Evolutionary conservation across 108 stramenopile genomes (phyloP), one percentile per base, ranked within the genome.

Genomic region (Aurantiochytrium sp.): DNA sequence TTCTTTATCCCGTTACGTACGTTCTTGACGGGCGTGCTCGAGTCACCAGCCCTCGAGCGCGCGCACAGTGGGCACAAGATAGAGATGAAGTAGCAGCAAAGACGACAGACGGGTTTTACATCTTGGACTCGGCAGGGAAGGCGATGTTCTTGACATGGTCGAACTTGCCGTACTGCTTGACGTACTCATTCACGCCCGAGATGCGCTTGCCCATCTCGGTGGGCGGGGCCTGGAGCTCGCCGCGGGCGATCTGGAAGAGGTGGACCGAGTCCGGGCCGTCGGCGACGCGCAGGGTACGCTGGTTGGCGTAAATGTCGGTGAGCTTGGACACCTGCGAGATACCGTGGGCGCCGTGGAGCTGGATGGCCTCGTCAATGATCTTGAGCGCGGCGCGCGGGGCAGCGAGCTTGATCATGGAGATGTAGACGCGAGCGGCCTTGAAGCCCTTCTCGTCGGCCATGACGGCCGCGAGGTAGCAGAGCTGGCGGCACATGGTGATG

Each of bases 211-310:
- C 73, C 42, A 41, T 41, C 39, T 81, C 73, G 17, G 42, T 81
- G 6, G 73, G 73, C 42, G 45, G 42, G 8, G 73, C 21, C 42
- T 22, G 6, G 32, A 81, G 73, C 45, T 81, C 73, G 42, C n/a
- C 45, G 2, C 45, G 39, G 73, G 73, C 73, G 45, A 81, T 81
- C 27, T 41, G 39, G 39, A 48, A 48, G 73, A 86, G 86, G 86
- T 86, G 98, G 21, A 98, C 98, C 37, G 93, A 96, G 89, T 98
- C 98, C 0, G 98, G 98, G 19, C 98, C 98, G 90, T 98, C 98
- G 0, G 98, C 98, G 86, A 98, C 94, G 42, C 97, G 92, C 30
- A 98, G 89, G 19, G 95, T 93, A 42, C 97, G 93, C 88, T 96
- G 87, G 68, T 93, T 91, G 19, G 96, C 95, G 85, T 93, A 95